Evolutionary conservation across 306 rosid species (phyloP), one percentile per base, ranked within the genome.

Genomic region (Canavalia ensiformis): DNA sequence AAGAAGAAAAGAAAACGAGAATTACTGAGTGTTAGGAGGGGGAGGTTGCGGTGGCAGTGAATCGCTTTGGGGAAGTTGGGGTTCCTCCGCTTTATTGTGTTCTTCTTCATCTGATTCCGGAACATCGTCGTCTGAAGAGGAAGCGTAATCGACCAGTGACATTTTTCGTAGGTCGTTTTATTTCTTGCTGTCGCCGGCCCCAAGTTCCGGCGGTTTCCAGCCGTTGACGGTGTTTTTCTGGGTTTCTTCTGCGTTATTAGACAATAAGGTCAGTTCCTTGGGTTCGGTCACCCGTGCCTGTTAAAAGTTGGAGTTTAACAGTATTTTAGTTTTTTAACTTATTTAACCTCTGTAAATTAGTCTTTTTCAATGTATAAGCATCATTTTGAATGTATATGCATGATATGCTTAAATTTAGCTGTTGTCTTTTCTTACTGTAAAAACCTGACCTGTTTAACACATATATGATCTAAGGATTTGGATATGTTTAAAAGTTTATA

Each of bases 81-180:
- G 83, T 46, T 70, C 44, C 42, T 80, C 83, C 29, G 67, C 70
- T 67, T 66, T 28, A 25, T 62, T 30, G 30, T n/a, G 64, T 73
- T 81, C 82, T n/a, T 86, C 83, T 75, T 82, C 86, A 59, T 60
- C 37, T 63, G 62, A 81, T 68, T 77, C 91, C 29, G 87, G 86
- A 63, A 86, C 91, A 33, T 92, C 97, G 74, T 95, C 98, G 73
- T 90, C 94, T 31, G 98, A 93, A 37, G 98, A 93, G 52, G 96
- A 91, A 82, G 94, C 89, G 86, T 95, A 95, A 84, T 95, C 98
- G 18, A 95, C 99, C 76, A 95, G 86, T 51, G 97, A 90, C 99
- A 95, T 95, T 76, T 68, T 63, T 76, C 37, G 10, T 35, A 18
- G 25, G 25, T 51, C 5, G 54, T 35, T 42, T 28, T 7, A 57